A percentile compares a stretch with the other conserved stretches of the same genome.
phyloP scores from a whole-genome alignment of 345 rosid genomes.

The Erucastrum elatum region DNA sequence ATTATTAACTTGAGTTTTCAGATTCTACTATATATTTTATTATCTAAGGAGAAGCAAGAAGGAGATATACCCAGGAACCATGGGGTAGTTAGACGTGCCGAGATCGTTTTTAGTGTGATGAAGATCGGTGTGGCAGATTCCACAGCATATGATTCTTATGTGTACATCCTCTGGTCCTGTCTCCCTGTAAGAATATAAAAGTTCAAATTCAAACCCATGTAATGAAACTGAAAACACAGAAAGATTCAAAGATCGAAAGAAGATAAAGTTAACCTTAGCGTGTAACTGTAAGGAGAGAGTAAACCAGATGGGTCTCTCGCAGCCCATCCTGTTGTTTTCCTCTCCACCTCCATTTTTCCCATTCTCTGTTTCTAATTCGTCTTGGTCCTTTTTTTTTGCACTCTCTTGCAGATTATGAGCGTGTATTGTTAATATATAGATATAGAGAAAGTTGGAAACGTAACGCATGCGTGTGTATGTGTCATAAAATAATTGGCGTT shows the following conservation, averaged over 20 bases:
- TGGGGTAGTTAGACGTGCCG: constrained; percentile 65
- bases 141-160: constrained; percentile 61
- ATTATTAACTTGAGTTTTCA: neutral
- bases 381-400: constrained; percentile 6
- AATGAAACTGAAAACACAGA: neutral
- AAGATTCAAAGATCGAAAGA: neutral
- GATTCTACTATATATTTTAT: neutral
- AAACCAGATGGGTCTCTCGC: constrained; percentile 72
- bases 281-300: constrained; percentile 63
- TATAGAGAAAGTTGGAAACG: constrained; percentile 18
- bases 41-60: neutral
- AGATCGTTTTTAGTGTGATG: constrained; percentile 67
- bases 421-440: neutral
- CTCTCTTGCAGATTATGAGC: neutral
- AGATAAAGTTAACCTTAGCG: constrained; percentile 49
- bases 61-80: constrained; percentile 67
- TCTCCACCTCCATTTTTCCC: constrained; percentile 32
- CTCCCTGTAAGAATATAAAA: constrained; percentile 41
- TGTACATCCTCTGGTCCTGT: constrained; percentile 70
- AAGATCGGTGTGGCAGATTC: constrained; percentile 74
- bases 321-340: constrained; percentile 60
- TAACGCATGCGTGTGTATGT: constrained; percentile 27
- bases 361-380: constrained; percentile 13
- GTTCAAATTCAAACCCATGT: neutral
- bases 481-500: constrained; percentile 1